These are phyloP conservation scores for Carex myosuroides DNA, from an alignment of 176 grass and related monocot genomes.

Conservation along the genomic window DNA sequence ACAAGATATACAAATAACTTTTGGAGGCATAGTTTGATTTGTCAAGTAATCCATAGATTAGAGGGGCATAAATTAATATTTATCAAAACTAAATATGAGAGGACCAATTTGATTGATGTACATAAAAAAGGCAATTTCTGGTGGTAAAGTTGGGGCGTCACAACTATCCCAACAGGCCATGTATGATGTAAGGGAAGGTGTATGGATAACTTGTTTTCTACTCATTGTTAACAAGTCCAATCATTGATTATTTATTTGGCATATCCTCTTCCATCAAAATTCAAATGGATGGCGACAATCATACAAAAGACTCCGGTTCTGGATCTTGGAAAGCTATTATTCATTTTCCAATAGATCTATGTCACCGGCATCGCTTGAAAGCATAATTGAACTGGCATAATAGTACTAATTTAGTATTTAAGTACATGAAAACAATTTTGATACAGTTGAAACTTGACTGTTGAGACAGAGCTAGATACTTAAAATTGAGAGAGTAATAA, in stretches of 20 bases:
- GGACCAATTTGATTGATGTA: not conserved
- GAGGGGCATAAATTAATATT: not conserved
- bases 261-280: not conserved
- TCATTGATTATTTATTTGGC: not conserved
- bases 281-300: not conserved
- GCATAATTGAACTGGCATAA: not conserved
- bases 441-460: not conserved
- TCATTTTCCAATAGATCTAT: not conserved
- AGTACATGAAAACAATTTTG: not conserved
- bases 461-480: no score
- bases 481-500: no score
- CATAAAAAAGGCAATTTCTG: not conserved
- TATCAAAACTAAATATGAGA: not conserved
- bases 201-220: not conserved
- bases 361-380: not conserved
- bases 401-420: not conserved
- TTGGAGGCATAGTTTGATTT: not conserved
- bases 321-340: not conserved
- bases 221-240: constrained; percentile 2
- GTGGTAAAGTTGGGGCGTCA: not conserved
- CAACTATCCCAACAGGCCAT: not conserved
- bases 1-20: not conserved
- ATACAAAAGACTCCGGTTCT: not conserved
- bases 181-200: not conserved
- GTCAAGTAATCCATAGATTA: not conserved